phyloP scores from a whole-genome alignment of 2,329 filamentous ascomycete genomes.

The Monilinia polystroma region DNA sequence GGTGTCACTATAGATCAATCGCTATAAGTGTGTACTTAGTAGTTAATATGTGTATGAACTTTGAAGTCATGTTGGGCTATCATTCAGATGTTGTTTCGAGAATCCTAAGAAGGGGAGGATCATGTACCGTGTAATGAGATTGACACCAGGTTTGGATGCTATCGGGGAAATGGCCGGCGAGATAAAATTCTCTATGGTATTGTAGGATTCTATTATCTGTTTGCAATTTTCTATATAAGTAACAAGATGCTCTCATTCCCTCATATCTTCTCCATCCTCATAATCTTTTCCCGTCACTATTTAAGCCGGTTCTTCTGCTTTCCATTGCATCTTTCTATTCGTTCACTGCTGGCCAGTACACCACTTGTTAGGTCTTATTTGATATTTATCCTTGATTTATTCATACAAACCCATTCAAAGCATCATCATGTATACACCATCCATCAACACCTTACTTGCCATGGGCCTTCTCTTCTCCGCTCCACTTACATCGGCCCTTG shows the following conservation, averaged over 20 bases:
- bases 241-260: slow-evolving; percentile 11
- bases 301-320: not conserved
- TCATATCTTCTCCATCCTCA: slow-evolving; percentile 15
- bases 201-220: too few species aligned
- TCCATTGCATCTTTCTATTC: not conserved
- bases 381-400: slow-evolving; percentile 27
- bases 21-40: not conserved
- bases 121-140: not conserved
- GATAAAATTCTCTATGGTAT: not conserved
- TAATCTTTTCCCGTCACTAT: slow-evolving; percentile 3
- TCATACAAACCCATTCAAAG: slow-evolving; percentile 25
- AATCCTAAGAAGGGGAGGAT: not conserved
- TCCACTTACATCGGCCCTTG: slow-evolving; percentile 32
- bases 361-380: not conserved
- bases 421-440: slow-evolving; percentile 36
- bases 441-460: slow-evolving; percentile 34
- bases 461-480: slow-evolving; percentile 36
- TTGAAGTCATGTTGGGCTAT: not conserved
- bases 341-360: slow-evolving; percentile 18
- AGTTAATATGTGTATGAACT: not conserved
- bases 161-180: not conserved
- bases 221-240: not conserved
- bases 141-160: not conserved
- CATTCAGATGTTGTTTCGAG: slow-evolving; percentile 12
- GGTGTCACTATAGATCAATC: not conserved